These are phyloP conservation scores for Populus alba DNA, from an alignment of 345 rosid genomes.

Conservation along the genomic window DNA sequence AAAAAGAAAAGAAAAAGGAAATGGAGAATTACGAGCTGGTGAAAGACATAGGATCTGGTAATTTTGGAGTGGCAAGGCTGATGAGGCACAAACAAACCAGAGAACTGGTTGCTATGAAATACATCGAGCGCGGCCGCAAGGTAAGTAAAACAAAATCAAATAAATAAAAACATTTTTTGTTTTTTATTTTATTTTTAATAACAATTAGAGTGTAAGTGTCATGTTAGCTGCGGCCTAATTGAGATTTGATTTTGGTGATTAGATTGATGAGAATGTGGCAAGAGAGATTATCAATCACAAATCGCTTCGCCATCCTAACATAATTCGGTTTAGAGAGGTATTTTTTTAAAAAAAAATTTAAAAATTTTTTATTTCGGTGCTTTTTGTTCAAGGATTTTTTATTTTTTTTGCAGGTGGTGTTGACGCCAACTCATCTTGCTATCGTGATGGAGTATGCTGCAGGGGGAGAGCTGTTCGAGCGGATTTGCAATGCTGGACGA, in stretches of 20 bases:
- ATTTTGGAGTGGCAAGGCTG: conserved; percentile 27
- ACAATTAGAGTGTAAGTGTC: background rate
- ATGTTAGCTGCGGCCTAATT: background rate
- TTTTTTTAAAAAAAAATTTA: background rate
- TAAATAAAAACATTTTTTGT: too few species aligned
- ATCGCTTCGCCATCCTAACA: conserved; percentile 57
- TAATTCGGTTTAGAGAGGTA: conserved; percentile 60
- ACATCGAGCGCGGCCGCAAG: conserved; percentile 26
- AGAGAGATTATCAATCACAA: conserved; percentile 61
- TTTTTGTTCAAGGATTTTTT: background rate
- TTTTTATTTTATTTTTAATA: background rate
- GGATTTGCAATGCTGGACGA: conserved; percentile 60
- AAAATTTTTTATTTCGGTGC: background rate
- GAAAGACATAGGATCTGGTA: conserved; percentile 29
- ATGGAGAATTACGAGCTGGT: conserved; percentile 26
- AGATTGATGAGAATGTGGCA: conserved; percentile 61
- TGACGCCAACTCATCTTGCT: conserved; percentile 68
- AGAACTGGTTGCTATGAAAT: conserved; percentile 27
- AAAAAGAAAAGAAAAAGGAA: background rate
- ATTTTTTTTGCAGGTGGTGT: conserved; percentile 40
- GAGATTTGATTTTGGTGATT: background rate
- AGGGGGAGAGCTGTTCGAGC: conserved; percentile 67
- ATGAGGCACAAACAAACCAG: conserved; percentile 25
- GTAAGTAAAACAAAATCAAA: background rate
- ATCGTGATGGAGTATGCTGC: conserved; percentile 71